A percentile compares a stretch with the other conserved stretches of the same genome.
These are phyloP conservation scores for Anthostomella pinea DNA, from an alignment of 2,329 filamentous ascomycete genomes.

Conservation along the genomic window DNA sequence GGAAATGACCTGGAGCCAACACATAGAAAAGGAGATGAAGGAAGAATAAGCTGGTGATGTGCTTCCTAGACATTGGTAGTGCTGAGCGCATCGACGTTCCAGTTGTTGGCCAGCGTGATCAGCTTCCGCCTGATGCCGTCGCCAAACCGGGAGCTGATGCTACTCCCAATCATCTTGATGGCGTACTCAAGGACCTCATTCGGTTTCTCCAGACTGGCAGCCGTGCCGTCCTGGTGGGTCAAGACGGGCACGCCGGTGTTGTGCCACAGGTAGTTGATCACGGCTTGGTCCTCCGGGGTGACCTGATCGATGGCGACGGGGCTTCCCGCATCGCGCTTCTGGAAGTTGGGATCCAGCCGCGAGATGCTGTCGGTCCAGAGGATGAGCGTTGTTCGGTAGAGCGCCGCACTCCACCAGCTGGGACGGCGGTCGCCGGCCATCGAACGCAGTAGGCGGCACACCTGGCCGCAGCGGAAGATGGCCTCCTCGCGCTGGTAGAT, in stretches of 20 bases:
- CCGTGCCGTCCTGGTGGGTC: slow-evolving; percentile 32
- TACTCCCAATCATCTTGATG: slow-evolving; percentile 37
- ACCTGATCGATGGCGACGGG: slow-evolving; percentile 40
- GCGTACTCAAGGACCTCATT: slow-evolving; percentile 40
- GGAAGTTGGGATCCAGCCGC: slow-evolving; percentile 43
- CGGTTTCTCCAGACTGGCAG: slow-evolving; percentile 37
- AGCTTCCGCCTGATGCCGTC: slow-evolving; percentile 47
- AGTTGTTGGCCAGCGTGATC: slow-evolving; percentile 35
- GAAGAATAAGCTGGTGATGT: too few species aligned
- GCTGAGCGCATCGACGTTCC: slow-evolving; percentile 32
- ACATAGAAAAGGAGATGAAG: too few species aligned
- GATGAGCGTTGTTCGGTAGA: slow-evolving; percentile 64
- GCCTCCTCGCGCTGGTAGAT: slow-evolving; percentile 62
- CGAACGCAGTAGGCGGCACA: slow-evolving; percentile 56
- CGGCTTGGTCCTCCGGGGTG: slow-evolving; percentile 35
- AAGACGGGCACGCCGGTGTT: slow-evolving; percentile 37
- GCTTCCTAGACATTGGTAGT: slow-evolving; percentile 1
- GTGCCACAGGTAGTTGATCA: slow-evolving; percentile 39
- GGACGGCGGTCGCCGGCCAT: slow-evolving; percentile 62
- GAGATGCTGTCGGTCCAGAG: slow-evolving; percentile 61
- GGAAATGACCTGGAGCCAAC: too few species aligned
- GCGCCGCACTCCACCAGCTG: slow-evolving; percentile 67
- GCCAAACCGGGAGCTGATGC: slow-evolving; percentile 40
- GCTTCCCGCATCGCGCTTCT: slow-evolving; percentile 22
- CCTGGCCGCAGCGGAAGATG: slow-evolving; percentile 66